Conservation (phyloP, 163 green algal species). For the Coccomyxa subellipsoidea region DNA sequence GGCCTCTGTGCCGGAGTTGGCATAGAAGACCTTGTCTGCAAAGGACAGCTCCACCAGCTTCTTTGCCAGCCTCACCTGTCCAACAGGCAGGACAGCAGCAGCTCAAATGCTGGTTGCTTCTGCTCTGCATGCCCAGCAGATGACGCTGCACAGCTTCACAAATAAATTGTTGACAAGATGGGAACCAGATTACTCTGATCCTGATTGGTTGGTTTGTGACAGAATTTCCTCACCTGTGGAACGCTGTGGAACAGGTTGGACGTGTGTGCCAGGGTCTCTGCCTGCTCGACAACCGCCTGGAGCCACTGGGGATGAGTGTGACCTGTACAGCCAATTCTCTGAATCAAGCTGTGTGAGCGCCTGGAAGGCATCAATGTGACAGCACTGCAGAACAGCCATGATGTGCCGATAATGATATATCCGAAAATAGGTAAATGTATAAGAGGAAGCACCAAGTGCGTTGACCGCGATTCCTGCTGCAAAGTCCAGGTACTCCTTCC, state of each 20-base stretch:
- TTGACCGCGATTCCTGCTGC: constrained; percentile 97
- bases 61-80: constrained; percentile 82
- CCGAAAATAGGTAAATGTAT: background rate
- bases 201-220: too few relatives aligned
- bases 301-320: constrained; percentile 84
- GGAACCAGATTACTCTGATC: too few relatives aligned
- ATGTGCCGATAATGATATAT: constrained; percentile 1
- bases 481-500: constrained; percentile 95
- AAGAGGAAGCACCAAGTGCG: constrained; percentile 58
- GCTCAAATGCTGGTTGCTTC: too few relatives aligned
- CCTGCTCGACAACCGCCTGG: constrained; percentile 80
- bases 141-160: too few relatives aligned
- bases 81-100: background rate
- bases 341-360: too few relatives aligned
- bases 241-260: constrained; percentile 97
- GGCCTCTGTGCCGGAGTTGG: constrained; percentile 97
- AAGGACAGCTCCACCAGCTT: constrained; percentile 84
- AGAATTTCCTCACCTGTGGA: constrained; percentile 76
- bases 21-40: constrained; percentile 94
- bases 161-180: too few relatives aligned
- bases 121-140: too few relatives aligned
- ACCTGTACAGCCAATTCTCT: constrained; percentile 42
- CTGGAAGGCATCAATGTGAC: background rate
- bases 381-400: too few relatives aligned
- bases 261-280: constrained; percentile 78